Conservation (phyloP, 2,329 filamentous ascomycete species). For the Botrytis fragariae region DNA sequence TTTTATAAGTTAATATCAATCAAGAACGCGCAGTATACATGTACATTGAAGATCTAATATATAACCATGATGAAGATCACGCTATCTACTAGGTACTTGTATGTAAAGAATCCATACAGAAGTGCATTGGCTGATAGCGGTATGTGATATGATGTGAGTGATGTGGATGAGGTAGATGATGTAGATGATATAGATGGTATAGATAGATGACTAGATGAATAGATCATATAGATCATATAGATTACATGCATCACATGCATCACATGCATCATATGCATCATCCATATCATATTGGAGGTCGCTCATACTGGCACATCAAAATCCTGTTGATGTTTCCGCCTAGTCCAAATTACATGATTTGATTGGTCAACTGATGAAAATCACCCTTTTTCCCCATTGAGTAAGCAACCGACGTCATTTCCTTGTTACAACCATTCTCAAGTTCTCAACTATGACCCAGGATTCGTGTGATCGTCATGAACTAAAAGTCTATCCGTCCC, state of each 20-base stretch:
- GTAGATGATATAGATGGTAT: too few species aligned
- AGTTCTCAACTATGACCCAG: neutral
- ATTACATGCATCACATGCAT: too few species aligned
- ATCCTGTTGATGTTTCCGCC: neutral
- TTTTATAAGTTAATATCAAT: neutral
- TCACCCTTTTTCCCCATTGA: neutral
- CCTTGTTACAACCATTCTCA: neutral
- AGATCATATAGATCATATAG: too few species aligned
- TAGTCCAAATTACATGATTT: neutral
- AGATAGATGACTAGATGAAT: too few species aligned
- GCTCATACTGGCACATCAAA: neutral
- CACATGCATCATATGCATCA: too few species aligned
- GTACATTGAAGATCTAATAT: neutral
- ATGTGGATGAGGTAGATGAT: too few species aligned
- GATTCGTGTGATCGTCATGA: conserved; percentile 8
- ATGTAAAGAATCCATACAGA: neutral
- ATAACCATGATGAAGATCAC: conserved; percentile 7
- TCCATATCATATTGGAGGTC: neutral
- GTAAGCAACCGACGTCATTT: conserved; percentile 3
- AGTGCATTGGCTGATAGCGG: neutral
- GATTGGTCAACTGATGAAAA: neutral
- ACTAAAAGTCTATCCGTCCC: neutral
- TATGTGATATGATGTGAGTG: neutral
- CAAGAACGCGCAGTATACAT: neutral
- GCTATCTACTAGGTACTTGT: neutral